These are phyloP conservation scores for Pseudogymnoascus sp. DNA, from an alignment of 2,329 filamentous ascomycete species.

Conservation along the genomic window DNA sequence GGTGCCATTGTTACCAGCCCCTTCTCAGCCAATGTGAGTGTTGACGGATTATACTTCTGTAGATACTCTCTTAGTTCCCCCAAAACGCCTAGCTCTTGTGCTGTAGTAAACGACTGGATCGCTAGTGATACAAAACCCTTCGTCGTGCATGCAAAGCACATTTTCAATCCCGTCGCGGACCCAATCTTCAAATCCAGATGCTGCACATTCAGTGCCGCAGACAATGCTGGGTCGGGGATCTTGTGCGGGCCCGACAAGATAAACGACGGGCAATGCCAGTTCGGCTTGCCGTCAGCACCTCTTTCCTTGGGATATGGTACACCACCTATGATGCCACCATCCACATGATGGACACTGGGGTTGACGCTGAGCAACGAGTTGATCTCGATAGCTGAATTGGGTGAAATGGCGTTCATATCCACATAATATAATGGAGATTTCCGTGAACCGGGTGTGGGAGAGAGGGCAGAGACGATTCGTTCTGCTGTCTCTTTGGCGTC, in stretches of 20 bases:
- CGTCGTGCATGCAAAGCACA: slow-evolving; percentile 51
- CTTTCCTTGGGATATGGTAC: slow-evolving; percentile 35
- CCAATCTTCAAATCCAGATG: slow-evolving; percentile 41
- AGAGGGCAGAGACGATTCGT: slow-evolving; percentile 44
- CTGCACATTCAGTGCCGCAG: slow-evolving; percentile 37
- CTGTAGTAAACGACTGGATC: slow-evolving; percentile 60
- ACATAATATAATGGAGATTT: slow-evolving; percentile 44
- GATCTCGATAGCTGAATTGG: slow-evolving; percentile 40
- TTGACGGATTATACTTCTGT: slow-evolving; percentile 1
- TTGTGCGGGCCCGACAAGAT: slow-evolving; percentile 32
- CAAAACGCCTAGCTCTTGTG: slow-evolving; percentile 50
- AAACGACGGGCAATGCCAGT: not conserved
- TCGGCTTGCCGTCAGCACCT: slow-evolving; percentile 10
- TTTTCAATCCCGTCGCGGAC: slow-evolving; percentile 48
- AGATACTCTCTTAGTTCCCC: slow-evolving; percentile 21
- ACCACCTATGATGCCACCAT: slow-evolving; percentile 49
- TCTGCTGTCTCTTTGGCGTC: slow-evolving; percentile 51
- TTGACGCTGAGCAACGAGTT: slow-evolving; percentile 34
- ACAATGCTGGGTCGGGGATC: slow-evolving; percentile 28
- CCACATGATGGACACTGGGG: slow-evolving; percentile 40
- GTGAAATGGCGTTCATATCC: slow-evolving; percentile 59
- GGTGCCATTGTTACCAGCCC: slow-evolving; percentile 51
- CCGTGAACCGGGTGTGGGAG: slow-evolving; percentile 21
- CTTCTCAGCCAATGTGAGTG: slow-evolving; percentile 37
- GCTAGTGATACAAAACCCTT: slow-evolving; percentile 59